Percentiles rank a stretch among this genome's conserved stretches.
Conservation (phyloP, 23 red algal species). For the Chondrus crispus region DNA sequence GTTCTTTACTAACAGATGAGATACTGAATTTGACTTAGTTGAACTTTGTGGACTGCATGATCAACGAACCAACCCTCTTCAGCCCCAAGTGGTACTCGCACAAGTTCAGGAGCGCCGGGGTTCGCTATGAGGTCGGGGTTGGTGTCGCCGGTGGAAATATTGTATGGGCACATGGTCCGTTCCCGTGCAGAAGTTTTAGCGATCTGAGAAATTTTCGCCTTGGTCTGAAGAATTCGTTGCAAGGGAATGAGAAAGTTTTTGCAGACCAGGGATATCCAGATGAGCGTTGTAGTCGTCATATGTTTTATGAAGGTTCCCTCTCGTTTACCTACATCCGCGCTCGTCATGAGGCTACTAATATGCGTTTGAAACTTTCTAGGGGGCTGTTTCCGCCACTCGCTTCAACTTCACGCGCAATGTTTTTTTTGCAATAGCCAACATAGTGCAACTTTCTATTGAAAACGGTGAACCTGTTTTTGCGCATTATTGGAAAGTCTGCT, state of each 20-base stretch:
- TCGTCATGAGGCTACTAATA: background rate
- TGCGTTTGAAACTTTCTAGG: background rate
- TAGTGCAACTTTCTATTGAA: background rate
- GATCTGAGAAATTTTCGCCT: constrained; percentile 6
- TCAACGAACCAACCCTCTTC: constrained; percentile 14
- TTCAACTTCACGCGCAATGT: background rate
- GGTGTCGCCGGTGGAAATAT: background rate
- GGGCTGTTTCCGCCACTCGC: background rate
- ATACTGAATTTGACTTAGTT: background rate
- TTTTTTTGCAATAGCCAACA: background rate
- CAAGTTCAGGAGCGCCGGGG: background rate
- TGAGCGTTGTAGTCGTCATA: background rate
- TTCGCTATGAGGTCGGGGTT: constrained; percentile 7
- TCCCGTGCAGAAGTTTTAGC: background rate
- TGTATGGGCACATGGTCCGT: background rate
- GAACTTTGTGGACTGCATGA: background rate
- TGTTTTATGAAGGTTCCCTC: background rate
- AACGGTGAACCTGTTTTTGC: background rate
- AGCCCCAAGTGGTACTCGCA: background rate
- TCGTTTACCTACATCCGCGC: background rate
- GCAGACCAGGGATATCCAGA: background rate
- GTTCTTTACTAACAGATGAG: background rate
- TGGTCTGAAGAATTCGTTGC: background rate
- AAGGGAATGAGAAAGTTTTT: background rate
- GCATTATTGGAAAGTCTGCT: background rate